Conservation (phyloP, 225 moss, liverwort and hornwort species). For the Neckera pumila region DNA sequence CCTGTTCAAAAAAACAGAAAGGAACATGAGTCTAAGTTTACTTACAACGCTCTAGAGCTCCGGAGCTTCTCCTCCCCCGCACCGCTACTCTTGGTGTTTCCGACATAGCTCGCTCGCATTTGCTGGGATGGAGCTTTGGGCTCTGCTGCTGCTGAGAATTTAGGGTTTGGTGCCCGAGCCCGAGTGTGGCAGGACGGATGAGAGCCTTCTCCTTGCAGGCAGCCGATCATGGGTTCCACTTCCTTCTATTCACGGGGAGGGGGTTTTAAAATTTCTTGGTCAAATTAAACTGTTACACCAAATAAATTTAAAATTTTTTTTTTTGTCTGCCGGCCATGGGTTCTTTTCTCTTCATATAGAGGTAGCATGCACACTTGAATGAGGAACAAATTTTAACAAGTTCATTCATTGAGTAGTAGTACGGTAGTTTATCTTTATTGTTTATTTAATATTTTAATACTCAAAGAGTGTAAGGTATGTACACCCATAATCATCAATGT, state of each 20-base stretch:
- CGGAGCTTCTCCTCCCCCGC: not conserved
- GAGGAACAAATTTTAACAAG: not conserved
- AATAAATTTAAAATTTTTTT: not conserved
- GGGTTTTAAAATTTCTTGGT: not conserved
- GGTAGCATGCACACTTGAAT: not conserved
- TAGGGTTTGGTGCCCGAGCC: constrained; percentile 2
- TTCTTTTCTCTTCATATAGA: not conserved
- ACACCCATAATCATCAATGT: not conserved
- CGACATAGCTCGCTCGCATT: constrained; percentile 1
- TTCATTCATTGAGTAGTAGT: no score
- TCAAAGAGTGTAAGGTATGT: not conserved
- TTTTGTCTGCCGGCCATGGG: not conserved
- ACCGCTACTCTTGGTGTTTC: not conserved
- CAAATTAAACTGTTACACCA: not conserved
- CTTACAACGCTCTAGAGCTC: not conserved
- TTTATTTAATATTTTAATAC: not conserved
- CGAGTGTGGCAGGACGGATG: not conserved
- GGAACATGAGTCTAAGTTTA: not conserved
- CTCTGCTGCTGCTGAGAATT: not conserved
- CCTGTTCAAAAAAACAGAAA: no score
- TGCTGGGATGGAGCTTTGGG: not conserved
- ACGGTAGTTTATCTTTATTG: not conserved
- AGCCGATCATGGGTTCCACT: not conserved
- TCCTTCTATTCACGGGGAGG: not conserved
- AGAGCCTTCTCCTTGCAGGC: not conserved